Evolutionary conservation across 2,329 filamentous ascomycete genomes (phyloP), one percentile per base, ranked within the genome.

Genomic region (Fusarium lateritium): DNA sequence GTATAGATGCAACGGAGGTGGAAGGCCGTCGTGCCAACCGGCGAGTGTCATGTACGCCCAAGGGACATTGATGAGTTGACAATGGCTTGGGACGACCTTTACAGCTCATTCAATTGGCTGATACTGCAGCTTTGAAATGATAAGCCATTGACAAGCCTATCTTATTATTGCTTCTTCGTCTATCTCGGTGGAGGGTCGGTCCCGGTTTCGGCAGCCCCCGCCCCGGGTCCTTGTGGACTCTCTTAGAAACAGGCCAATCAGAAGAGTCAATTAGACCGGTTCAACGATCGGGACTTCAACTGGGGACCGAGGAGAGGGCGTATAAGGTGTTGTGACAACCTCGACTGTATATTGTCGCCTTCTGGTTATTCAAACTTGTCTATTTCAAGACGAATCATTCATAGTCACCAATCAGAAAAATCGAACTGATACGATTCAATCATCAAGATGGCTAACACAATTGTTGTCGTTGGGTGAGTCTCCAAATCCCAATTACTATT

Each of bases 391-490:
- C 46, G 3, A n/a, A 28, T 14, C 31, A 14, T 19, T 24, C 21
- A 8, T 13, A 44, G 19, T 19, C 21, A 28, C 22, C n/a, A 13
- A 24, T 22, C 13, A 26, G 8, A 7, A 38, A 33, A 39, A 8
- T 34, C 7, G 10, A 42, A 7, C 13, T 22, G 8, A 40, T 22
- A 40, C 39, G 46, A 39, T 13, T 44, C 21, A 24, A n/a, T 28
- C 21, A 34, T 43, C 28, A 75, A 28, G 15, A 79, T 79, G 77
- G 51, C 68, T 14, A 77, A 77, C 46, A 73, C 69, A 11, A 77
- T 79, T 31, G 76, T 79, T 19, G 73, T 80, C 21, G 76, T 78
- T 39, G 78, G 78, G 78, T 79, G 60, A 75, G 77, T 58, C 15
- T 45, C 7, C 17, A 26, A 21, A 19, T 34, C 36, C 31, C 4